phyloP scores from a whole-genome alignment of 805 yeast species.

The Metschnikowia rubicola region DNA sequence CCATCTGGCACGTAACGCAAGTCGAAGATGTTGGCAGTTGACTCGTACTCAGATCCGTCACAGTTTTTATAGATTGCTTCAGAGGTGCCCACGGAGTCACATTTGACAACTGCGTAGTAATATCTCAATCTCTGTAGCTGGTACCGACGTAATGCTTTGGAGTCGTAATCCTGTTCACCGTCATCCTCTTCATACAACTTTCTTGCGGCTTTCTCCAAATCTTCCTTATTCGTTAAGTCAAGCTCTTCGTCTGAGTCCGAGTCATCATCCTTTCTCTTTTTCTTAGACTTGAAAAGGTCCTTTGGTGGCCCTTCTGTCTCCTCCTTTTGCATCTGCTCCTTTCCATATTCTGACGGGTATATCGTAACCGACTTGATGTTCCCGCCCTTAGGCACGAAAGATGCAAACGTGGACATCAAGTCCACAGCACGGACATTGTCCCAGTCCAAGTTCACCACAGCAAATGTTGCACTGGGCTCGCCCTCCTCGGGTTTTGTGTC shows the following conservation, averaged over 20 bases:
- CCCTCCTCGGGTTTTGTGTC: slow-evolving; percentile 76
- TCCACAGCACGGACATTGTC: slow-evolving; percentile 88
- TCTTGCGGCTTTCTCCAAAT: slow-evolving; percentile 59
- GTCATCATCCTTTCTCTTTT: slow-evolving; percentile 30
- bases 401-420: slow-evolving; percentile 79
- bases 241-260: slow-evolving; percentile 37
- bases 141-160: slow-evolving; percentile 78
- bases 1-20: slow-evolving; percentile 90
- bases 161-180: slow-evolving; percentile 80
- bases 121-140: slow-evolving; percentile 91
- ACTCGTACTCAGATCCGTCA: slow-evolving; percentile 94
- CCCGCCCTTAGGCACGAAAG: slow-evolving; percentile 80
- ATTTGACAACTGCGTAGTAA: slow-evolving; percentile 84
- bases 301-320: slow-evolving; percentile 90
- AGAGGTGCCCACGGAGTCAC: slow-evolving; percentile 73
- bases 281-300: slow-evolving; percentile 60
- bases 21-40: slow-evolving; percentile 92
- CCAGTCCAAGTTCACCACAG: slow-evolving; percentile 97
- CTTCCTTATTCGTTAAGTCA: slow-evolving; percentile 46
- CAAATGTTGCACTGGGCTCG: slow-evolving; percentile 77
- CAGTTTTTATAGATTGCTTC: slow-evolving; percentile 75
- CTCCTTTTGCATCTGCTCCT: slow-evolving; percentile 84
- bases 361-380: slow-evolving; percentile 64
- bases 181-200: slow-evolving; percentile 76
- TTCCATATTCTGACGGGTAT: slow-evolving; percentile 90